Evolutionary conservation across 768 basidiomycete species (phyloP), one percentile per base, ranked within the genome.

Genomic region (Rhizopogon sp.): DNA sequence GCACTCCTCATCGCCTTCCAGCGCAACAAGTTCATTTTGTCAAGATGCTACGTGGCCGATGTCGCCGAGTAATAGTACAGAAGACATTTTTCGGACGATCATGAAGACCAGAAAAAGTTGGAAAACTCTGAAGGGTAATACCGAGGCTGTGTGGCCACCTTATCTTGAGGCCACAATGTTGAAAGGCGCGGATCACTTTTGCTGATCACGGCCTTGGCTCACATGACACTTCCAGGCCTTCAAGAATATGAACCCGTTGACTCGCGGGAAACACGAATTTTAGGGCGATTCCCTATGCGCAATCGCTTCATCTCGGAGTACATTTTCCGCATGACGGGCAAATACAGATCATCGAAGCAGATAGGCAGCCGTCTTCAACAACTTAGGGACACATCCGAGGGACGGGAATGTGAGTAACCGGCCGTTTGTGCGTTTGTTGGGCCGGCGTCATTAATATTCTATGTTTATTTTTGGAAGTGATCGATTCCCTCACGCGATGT

Each of bases 291-390:
- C 64, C 88, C 88, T 39, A 82, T 87, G 78, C 77, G 88, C 55
- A 90, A 90, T 70, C 79, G 84, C 45, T 90, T 89, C 70, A 87
- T 90, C 58, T 87, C 88, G 50, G 85, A 90, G 59, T 84, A 86
- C 70, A 89, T 90, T 64, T 82, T 75, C 64, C 74, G 76, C 37
- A 79, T 77, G 58, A 90, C 88, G 0, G 86, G 88, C 22, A 83
- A 85, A 66, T 75, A 78, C 57, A 78, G 88, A 56, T 85, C 85
- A 7, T 80, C 88, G 22, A 90, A 90, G 66, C 88, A 90, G 69
- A 88, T 90, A 45, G 88, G 88, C 55, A 88, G 85, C 63, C 85
- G 88, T 53, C 74, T 90, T 33, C 88, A 90, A 64, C 88, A 90
- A 63, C 78, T 90, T 51, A 73, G 87, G 60, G 87, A 90, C 67